phyloP scores from a whole-genome alignment of 2,329 filamentous ascomycete species.

The Arthroderma sp. region DNA sequence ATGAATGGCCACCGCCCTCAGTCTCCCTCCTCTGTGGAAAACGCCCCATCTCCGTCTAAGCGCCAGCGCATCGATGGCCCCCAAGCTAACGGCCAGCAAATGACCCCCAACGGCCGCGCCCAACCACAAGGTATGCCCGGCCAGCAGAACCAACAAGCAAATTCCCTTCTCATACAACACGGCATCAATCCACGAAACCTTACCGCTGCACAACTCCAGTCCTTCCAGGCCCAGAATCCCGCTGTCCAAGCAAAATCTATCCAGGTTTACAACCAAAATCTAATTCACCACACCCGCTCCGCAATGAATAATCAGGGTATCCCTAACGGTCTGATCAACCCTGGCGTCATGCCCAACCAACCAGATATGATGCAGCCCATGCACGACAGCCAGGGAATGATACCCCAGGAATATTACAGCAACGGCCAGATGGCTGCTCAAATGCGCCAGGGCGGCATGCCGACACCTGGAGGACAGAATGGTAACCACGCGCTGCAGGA shows the following conservation, averaged over 20 bases:
- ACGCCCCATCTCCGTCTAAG: slow-evolving; percentile 86
- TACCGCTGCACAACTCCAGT: slow-evolving; percentile 63
- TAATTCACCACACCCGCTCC: slow-evolving; percentile 67
- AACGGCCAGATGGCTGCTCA: slow-evolving; percentile 38
- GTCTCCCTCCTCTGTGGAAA: slow-evolving; percentile 72
- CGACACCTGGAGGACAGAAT: slow-evolving; percentile 20
- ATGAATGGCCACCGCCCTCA: slow-evolving; percentile 67
- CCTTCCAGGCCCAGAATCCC: slow-evolving; percentile 44
- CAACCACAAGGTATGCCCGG: slow-evolving; percentile 59
- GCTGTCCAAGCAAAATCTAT: slow-evolving; percentile 69
- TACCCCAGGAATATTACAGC: slow-evolving; percentile 47
- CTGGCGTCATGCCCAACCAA: slow-evolving; percentile 56
- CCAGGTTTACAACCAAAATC: slow-evolving; percentile 72
- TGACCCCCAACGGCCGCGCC: slow-evolving; percentile 62
- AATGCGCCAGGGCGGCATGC: slow-evolving; percentile 17
- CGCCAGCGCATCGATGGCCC: slow-evolving; percentile 67
- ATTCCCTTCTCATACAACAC: slow-evolving; percentile 40
- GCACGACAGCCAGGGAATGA: slow-evolving; percentile 45
- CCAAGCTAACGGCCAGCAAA: slow-evolving; percentile 61
- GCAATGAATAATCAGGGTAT: slow-evolving; percentile 69
- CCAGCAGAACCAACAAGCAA: slow-evolving; percentile 43
- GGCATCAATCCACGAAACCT: slow-evolving; percentile 65
- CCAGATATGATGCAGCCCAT: slow-evolving; percentile 71
- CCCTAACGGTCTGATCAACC: slow-evolving; percentile 57
- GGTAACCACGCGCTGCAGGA: slow-evolving; percentile 54